Evolutionary conservation across 345 rosid species (phyloP), one percentile per base, ranked within the genome.

Genomic region (Citrus cavaleriei): DNA sequence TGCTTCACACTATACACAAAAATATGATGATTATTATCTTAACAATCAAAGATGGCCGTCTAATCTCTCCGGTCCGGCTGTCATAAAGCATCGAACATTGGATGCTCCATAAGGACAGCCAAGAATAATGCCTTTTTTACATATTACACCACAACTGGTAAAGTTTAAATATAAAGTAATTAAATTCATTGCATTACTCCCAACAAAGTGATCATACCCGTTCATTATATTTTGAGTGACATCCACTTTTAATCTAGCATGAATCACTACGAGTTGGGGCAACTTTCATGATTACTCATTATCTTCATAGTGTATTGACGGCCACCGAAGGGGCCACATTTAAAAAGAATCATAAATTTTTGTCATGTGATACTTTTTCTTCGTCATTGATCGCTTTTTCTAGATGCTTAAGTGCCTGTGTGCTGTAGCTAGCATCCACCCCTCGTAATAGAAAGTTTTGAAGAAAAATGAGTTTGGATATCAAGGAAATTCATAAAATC

Each of bases 251-350:
- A 58, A 57, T 27, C 25, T 25, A 55, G 42, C 3, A 40, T 24
- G 5, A 55, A 55, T 73, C 77, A 64, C 72, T 27, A 66, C 28
- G 81, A 35, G 77, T 75, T 84, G 34, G 82, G 81, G 76, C 75
- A 80, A 57, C 54, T 27, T 51, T 16, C 10, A 74, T 22, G 27
- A 74, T 77, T 76, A 38, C 66, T 40, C 75, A 51, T 59, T 30
- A 68, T 22, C 74, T 32, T 34, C 30, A 3, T 21, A 24, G 18
- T 27, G 19, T 13, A 35, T 70, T 22, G 60, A 37, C 62, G 51
- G 70, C 16, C n/a, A n/a, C n/a, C n/a, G n/a, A n/a, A n/a, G n/a
- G n/a, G n/a, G n/a, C n/a, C 80, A 77, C 68, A 18, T 64, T 35
- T 7, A 54, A 63, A 64, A 63, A 79, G 62, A 55, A 38, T 30